These are phyloP conservation scores for Dalbergia cochinchinensis DNA, from an alignment of 306 rosid genomes.

Conservation along the genomic window DNA sequence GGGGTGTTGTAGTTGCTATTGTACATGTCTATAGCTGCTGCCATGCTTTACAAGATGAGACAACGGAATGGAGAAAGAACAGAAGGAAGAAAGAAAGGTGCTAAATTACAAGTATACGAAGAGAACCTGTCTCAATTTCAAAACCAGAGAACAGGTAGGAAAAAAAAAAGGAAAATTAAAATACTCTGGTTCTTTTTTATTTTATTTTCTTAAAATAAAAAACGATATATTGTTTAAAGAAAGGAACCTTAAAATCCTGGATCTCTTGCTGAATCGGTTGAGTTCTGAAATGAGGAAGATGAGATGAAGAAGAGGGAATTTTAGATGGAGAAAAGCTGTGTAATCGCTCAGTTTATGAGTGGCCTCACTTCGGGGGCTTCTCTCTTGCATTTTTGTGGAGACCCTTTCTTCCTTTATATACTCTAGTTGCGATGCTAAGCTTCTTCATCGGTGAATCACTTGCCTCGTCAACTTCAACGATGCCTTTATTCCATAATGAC, in stretches of 20 bases:
- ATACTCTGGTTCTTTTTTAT: not conserved
- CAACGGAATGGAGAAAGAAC: not conserved
- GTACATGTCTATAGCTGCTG: conserved; percentile 60
- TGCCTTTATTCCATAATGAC: conserved; percentile 29
- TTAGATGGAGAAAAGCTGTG: not conserved
- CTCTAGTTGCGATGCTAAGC: conserved; percentile 1
- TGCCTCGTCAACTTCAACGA: conserved; percentile 55
- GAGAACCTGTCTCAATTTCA: conserved; percentile 39
- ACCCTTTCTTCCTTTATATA: conserved; percentile 48
- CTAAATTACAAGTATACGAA: not conserved
- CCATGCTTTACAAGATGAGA: conserved; percentile 48
- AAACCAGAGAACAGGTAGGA: conserved; percentile 38
- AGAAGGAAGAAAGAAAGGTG: not conserved
- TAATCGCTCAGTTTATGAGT: not conserved
- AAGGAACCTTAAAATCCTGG: conserved; percentile 28
- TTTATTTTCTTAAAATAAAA: not conserved
- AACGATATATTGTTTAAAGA: not conserved
- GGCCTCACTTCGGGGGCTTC: conserved; percentile 36
- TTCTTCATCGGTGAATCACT: conserved; percentile 22
- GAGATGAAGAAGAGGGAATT: not conserved
- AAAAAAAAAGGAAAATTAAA: not conserved
- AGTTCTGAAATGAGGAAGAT: not conserved
- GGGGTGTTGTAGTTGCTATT: conserved; percentile 36
- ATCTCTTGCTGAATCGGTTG: conserved; percentile 50
- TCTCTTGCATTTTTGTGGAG: conserved; percentile 31